phyloP scores from a whole-genome alignment of 768 basidiomycete genomes.

The Favolaschia claudopus region DNA sequence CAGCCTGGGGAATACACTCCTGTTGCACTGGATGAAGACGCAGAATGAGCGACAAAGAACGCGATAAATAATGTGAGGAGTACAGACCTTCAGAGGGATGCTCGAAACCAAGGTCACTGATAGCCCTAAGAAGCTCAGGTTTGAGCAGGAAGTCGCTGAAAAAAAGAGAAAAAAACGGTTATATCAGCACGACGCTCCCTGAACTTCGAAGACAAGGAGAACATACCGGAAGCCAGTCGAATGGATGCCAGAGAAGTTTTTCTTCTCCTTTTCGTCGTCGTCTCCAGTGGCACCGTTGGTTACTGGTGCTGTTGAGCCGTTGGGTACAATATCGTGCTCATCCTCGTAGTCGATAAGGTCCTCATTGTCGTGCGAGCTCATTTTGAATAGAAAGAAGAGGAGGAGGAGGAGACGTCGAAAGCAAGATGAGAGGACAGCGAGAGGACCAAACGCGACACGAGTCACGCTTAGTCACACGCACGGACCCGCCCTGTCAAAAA shows the following conservation, averaged over 20 bases:
- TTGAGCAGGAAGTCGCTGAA: conserved; percentile 95
- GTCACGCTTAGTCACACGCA: conserved; percentile 1
- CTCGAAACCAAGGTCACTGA: conserved; percentile 99
- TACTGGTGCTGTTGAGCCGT: conserved; percentile 55
- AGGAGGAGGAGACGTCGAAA: conserved; percentile 34
- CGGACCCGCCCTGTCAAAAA: neutral
- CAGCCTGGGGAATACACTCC: conserved; percentile 99
- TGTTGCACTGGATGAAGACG: conserved; percentile 82
- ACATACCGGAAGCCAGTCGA: conserved; percentile 97
- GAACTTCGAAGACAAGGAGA: neutral
- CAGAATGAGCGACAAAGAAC: neutral
- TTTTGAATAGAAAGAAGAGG: conserved; percentile 43
- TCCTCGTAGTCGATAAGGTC: conserved; percentile 96
- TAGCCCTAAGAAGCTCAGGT: conserved; percentile 95
- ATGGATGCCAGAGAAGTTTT: conserved; percentile 99
- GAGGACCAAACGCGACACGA: too few relatives aligned
- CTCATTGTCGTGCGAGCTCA: conserved; percentile 88
- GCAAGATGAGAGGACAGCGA: conserved; percentile 36
- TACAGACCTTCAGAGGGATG: conserved; percentile 96
- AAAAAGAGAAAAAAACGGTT: conserved; percentile 27
- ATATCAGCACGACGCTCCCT: conserved; percentile 1
- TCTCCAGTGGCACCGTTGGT: conserved; percentile 59
- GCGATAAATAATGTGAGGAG: neutral
- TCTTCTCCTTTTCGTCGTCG: conserved; percentile 86
- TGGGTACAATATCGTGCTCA: conserved; percentile 80